A percentile compares a stretch with the other conserved stretches of the same genome.
Conservation (phyloP, 2,329 filamentous ascomycete species). For the Talaromyces funiculosus region DNA sequence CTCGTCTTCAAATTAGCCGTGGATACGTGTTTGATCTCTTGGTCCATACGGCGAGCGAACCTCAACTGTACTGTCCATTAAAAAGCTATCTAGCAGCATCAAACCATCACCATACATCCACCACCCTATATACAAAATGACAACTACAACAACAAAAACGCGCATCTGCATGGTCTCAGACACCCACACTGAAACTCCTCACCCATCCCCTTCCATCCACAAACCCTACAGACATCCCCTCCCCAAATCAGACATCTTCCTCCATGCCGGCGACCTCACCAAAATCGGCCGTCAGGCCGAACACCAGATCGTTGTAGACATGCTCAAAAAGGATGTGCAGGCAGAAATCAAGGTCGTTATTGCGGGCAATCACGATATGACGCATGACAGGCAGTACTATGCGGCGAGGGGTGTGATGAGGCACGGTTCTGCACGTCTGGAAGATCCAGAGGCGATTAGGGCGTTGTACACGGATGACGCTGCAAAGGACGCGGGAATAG, state of each 20-base stretch:
- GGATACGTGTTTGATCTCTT: not conserved
- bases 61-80: not conserved
- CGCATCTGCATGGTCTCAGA: conserved; percentile 41
- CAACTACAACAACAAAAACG: conserved; percentile 24
- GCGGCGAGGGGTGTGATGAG: conserved; percentile 22
- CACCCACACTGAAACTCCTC: conserved; percentile 32
- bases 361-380: conserved; percentile 58
- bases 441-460: conserved; percentile 28
- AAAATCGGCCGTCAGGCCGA: conserved; percentile 45
- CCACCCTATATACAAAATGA: not conserved
- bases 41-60: not conserved
- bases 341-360: conserved; percentile 58
- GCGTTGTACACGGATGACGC: conserved; percentile 44
- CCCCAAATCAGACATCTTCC: conserved; percentile 48
- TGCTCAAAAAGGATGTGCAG: conserved; percentile 42
- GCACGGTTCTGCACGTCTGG: conserved; percentile 21
- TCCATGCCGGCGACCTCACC: conserved; percentile 57
- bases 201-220: conserved; percentile 17
- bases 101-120: not conserved
- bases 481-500: conserved; percentile 44
- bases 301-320: conserved; percentile 43
- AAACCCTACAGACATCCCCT: conserved; percentile 40
- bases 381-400: conserved; percentile 50
- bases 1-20: not conserved
- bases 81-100: not conserved